Base-by-base conservation (phyloP, 345 rosid species). In the Kernera saxatilis region DNA sequence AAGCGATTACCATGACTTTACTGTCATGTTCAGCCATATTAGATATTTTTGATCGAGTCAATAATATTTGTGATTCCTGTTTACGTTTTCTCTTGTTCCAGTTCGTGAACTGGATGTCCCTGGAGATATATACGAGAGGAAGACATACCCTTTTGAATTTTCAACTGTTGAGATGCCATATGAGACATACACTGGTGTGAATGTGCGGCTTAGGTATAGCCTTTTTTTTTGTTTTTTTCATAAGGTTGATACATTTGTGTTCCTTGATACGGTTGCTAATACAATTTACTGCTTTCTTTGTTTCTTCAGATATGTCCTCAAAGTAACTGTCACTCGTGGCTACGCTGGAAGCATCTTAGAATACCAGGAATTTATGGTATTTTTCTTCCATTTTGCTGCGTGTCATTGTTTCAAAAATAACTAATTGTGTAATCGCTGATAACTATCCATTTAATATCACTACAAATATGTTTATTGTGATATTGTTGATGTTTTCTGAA, bases 151-250 rank as follows among this genome's bases (percentile, higher is more conserved):
- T 8, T 94, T 94, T 73, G 99, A 94, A 52, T 94, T 94, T 80
- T 84, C 99, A 52, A 91, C 95, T 0, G 99, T 94, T 21, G 99
- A 94, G 85, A 94, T 94, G 99, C 99, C 99, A 5, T 89, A 94
- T 48, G 99, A 94, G 81, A 83, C 99, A 19, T 88, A 94, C 73
- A 89, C 76, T 72, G 98, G 98, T 69, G 92, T 93, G 45, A 91
- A 93, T 83, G 96, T 93, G 61, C 82, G 97, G 78, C 90, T 93
- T 62, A 89, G 98, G 98, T 91, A 87, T 80, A 78, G 5, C 46
- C 43, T 19, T n/a, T 40, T 33, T 5, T 14, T 59, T 35, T 29
- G 6, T 41, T 23, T 15, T 25, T 1, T 1, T 71, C 29, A 15
- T 43, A 6, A 30, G 41, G 54, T 26, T 49, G 18, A 26, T 27